Base-by-base conservation (phyloP, 169 alveolate genomes). In the Sarcocystis neurona region DNA sequence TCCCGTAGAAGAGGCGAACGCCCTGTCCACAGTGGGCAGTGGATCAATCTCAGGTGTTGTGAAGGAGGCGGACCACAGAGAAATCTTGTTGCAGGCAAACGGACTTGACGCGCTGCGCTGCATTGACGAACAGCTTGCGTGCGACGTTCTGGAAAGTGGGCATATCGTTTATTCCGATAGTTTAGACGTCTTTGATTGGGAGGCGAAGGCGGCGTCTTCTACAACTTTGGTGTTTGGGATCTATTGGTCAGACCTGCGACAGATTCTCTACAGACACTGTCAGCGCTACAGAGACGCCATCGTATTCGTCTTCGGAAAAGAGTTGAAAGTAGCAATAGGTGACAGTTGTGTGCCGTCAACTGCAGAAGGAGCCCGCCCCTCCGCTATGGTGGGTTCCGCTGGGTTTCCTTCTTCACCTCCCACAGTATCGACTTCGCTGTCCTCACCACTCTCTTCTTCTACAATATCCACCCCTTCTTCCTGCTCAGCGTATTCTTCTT, bases 151-250 rank as follows among this genome's bases (percentile, higher is more conserved):
- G 47, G 82, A 72, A 43, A 39, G 82, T 30, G 82, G 82, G 37
- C 82, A 72, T 39, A 72, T 72, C 10, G 82, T 72, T 27, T 72
- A 72, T 72, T 72, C 82, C 82, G 82, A 72, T 56, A 39, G 82
- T 37, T 39, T 72, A 6, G 82, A 72, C 23, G 82, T 72, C 47
- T 72, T 72, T 30, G 82, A 72, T 12, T 72, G 34, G 18, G 82
- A 72, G 20, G 58, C 41, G 58, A 39, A 72, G 82, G 56, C 82
- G 12, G 41, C 82, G 20, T 47, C 82, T 2, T 72, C 82, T 18
- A n/a, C n/a, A n/a, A 72, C 48, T 32, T 27, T 72, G 34, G 82
- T 72, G 4, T 72, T 72, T 39, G 82, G 82, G 23, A 72, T 72
- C 27, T 72, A 72, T 39, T 72, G 82, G 82, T 32, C 82, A 41